phyloP scores from a whole-genome alignment of 2,329 filamentous ascomycete species.

The Colletotrichum acutatum region DNA sequence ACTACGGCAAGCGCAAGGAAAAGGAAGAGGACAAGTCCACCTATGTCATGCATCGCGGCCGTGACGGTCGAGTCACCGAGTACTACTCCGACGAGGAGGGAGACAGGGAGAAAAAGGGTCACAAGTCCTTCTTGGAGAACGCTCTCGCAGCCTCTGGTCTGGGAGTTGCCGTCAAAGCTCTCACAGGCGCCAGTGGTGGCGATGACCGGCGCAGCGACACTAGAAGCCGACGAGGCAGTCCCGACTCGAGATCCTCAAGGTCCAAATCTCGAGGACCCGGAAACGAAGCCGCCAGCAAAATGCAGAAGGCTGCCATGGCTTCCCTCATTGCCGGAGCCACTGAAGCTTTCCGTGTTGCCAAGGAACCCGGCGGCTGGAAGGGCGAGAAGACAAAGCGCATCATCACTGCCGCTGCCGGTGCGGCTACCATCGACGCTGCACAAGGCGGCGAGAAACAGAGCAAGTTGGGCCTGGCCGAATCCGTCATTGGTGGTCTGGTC shows the following conservation, averaged over 20 bases:
- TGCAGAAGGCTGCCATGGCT: constrained; percentile 90
- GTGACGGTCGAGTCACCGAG: constrained; percentile 62
- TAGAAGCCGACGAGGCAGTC: constrained; percentile 50
- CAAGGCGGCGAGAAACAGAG: constrained; percentile 78
- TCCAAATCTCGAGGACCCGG: constrained; percentile 63
- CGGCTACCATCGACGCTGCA: constrained; percentile 85
- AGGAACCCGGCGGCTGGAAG: constrained; percentile 88
- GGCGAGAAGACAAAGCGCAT: constrained; percentile 93
- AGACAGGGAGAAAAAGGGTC: constrained; percentile 66
- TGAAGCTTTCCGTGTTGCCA: constrained; percentile 90
- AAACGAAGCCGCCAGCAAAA: constrained; percentile 63
- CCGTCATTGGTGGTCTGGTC: constrained; percentile 88
- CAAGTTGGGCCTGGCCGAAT: constrained; percentile 86
- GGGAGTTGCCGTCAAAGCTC: constrained; percentile 69
- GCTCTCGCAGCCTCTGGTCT: constrained; percentile 71
- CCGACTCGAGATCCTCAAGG: constrained; percentile 56
- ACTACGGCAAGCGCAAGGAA: constrained; percentile 68
- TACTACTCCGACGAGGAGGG: constrained; percentile 69
- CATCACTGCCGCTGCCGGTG: constrained; percentile 86
- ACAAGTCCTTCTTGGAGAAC: constrained; percentile 73
- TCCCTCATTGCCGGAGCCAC: constrained; percentile 90
- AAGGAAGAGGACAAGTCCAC: constrained; percentile 67
- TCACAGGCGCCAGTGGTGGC: constrained; percentile 61
- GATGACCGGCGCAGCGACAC: constrained; percentile 52
- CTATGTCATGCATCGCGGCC: constrained; percentile 63